A percentile compares a stretch with the other conserved stretches of the same genome.
phyloP scores from a whole-genome alignment of 805 yeast species.

The Yarrowia sp. region DNA sequence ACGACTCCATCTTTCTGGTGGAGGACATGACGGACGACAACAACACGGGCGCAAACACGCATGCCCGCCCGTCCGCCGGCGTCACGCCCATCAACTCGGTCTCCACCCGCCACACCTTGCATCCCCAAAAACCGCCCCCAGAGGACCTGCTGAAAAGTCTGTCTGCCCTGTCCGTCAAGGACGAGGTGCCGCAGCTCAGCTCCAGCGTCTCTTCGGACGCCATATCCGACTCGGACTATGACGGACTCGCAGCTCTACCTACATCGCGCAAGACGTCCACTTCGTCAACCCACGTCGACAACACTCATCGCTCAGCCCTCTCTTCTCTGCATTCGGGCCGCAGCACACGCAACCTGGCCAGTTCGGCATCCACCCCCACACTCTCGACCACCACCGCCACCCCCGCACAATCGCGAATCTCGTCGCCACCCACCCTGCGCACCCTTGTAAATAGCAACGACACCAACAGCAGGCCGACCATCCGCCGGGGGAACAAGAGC shows the following conservation, averaged over 20 bases:
- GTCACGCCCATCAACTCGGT: background rate
- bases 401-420: conserved; percentile 7
- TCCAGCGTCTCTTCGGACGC: conserved; percentile 6
- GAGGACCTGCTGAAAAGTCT: background rate
- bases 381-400: conserved; percentile 20
- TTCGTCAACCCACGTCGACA: background rate
- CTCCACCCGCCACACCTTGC: background rate
- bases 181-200: background rate
- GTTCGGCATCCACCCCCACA: background rate
- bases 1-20: conserved; percentile 15
- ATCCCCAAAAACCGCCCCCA: conserved; percentile 17
- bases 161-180: background rate
- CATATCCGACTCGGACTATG: background rate
- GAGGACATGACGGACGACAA: conserved; percentile 15
- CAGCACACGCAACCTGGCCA: background rate
- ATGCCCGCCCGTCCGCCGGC: background rate
- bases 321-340: conserved; percentile 6
- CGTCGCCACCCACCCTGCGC: conserved; percentile 20
- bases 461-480: conserved; percentile 19
- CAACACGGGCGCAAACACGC: background rate
- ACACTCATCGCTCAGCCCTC: background rate
- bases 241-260: background rate
- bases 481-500: conserved; percentile 26
- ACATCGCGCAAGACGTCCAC: background rate
- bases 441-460: conserved; percentile 25